Percentiles rank a stretch among this genome's conserved stretches.
Conservation (phyloP, 768 basidiomycete species). For the Boletus bicolor region DNA sequence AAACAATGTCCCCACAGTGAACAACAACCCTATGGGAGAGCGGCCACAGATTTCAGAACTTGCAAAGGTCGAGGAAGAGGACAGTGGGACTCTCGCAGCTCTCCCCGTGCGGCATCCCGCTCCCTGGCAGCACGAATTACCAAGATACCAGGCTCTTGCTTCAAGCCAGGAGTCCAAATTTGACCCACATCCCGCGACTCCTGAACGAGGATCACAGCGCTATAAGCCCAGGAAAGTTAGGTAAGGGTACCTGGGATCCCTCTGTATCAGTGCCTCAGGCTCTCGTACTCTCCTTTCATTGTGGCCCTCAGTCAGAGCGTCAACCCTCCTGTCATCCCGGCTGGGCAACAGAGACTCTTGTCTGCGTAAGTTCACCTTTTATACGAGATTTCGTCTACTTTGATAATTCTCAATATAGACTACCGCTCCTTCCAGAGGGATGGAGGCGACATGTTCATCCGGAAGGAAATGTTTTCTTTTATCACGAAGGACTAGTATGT, state of each 20-base stretch:
- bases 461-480: conserved; percentile 13
- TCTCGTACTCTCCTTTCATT: background rate
- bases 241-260: background rate
- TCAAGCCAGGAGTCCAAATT: background rate
- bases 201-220: conserved; percentile 8
- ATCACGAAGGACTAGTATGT: conserved; percentile 12
- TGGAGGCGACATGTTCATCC: conserved; percentile 15
- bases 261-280: background rate
- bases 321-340: background rate
- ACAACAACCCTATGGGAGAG: background rate
- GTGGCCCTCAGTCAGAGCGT: background rate
- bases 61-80: background rate
- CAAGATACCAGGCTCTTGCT: background rate
- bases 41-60: too few species aligned
- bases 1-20: background rate
- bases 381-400: background rate
- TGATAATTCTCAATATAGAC: background rate
- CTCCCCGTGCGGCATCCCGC: background rate
- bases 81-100: background rate
- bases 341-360: conserved; percentile 7
- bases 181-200: background rate
- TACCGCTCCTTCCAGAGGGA: background rate
- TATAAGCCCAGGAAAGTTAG: background rate
- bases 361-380: background rate
- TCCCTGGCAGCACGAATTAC: background rate